Percentiles rank a stretch among this genome's conserved stretches.
These are phyloP conservation scores for Diaporthe batatas DNA, from an alignment of 2,329 filamentous ascomycete species.

Conservation along the genomic window DNA sequence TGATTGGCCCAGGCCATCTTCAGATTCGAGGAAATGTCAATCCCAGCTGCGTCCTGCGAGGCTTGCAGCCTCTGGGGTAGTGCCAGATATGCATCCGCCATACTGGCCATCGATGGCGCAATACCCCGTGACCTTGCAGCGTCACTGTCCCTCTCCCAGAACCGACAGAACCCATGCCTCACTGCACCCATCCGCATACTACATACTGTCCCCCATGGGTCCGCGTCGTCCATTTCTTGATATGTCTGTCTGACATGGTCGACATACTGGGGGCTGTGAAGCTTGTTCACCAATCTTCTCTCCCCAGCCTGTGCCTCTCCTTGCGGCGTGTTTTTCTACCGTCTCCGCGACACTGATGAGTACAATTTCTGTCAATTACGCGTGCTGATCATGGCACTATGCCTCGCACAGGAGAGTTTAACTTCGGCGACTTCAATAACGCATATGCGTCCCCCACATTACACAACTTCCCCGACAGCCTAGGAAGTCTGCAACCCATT, in stretches of 20 bases:
- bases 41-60: constrained; percentile 48
- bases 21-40: constrained; percentile 35
- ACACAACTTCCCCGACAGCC: constrained; percentile 58
- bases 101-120: constrained; percentile 68
- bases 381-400: constrained; percentile 61
- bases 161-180: constrained; percentile 39
- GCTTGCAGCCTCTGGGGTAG: constrained; percentile 42
- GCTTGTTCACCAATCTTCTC: constrained; percentile 33
- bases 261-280: constrained; percentile 21
- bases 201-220: neutral
- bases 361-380: constrained; percentile 31
- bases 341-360: neutral
- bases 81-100: constrained; percentile 55
- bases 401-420: constrained; percentile 68
- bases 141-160: constrained; percentile 31
- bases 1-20: constrained; percentile 38
- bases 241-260: constrained; percentile 35
- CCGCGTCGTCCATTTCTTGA: constrained; percentile 35
- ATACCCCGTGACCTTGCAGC: constrained; percentile 69
- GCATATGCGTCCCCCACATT: constrained; percentile 65
- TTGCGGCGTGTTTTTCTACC: neutral
- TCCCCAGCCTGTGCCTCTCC: neutral
- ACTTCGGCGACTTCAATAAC: constrained; percentile 67
- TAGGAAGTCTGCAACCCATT: constrained; percentile 62
- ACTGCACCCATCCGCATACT: constrained; percentile 28